A percentile compares a stretch with the other conserved stretches of the same genome.
Evolutionary conservation across 2,329 filamentous ascomycete species (phyloP).

Genomic region (Colletotrichum godetiae): DNA sequence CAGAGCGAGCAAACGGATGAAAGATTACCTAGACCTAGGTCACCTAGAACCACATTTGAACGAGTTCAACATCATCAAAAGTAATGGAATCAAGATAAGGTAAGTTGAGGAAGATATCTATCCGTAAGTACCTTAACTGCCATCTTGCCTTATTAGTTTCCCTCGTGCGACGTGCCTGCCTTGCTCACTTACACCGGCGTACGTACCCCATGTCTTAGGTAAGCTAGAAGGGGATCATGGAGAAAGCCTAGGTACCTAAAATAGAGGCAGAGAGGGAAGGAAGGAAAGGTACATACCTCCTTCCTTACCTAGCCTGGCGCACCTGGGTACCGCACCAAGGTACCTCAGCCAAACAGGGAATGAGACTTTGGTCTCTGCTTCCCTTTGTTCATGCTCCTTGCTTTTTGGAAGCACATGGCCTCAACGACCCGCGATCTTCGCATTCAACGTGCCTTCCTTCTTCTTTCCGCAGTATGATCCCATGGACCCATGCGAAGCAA

Average conservation of each 20-base stretch:
- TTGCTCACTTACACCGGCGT: background rate
- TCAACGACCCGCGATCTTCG: background rate
- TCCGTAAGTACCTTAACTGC: background rate
- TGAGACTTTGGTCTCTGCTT: background rate
- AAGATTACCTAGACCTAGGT: background rate
- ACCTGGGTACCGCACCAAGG: background rate
- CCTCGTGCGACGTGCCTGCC: background rate
- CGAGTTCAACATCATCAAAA: background rate
- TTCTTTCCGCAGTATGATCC: background rate
- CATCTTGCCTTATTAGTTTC: too few relatives aligned
- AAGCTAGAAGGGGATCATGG: background rate
- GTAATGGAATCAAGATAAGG: background rate
- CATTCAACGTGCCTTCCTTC: background rate
- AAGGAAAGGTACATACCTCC: background rate
- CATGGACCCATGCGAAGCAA: background rate
- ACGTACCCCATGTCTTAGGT: conserved; percentile 5
- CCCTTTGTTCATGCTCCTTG: background rate
- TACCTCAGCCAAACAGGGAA: background rate
- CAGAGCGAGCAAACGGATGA: background rate
- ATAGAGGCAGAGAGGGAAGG: too few relatives aligned
- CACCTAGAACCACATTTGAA: background rate
- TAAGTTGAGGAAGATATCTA: too few relatives aligned
- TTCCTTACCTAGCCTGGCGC: too few relatives aligned
- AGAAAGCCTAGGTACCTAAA: background rate
- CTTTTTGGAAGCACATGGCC: background rate